These are phyloP conservation scores for Hypoxylon trugodes DNA, from an alignment of 495 filamentous ascomycete species.

Conservation along the genomic window DNA sequence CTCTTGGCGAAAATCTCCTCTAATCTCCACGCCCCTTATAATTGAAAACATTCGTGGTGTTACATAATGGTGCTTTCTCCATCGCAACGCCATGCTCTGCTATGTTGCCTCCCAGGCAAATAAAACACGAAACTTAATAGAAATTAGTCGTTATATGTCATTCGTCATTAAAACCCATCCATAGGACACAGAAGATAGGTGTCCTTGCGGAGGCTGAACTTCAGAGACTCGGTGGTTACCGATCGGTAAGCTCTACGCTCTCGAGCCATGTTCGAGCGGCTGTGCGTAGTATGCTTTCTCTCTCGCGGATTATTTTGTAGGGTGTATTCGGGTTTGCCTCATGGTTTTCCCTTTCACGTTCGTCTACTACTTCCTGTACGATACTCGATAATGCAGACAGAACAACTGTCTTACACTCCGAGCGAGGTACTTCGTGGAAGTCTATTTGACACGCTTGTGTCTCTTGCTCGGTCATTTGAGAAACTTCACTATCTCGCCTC, in stretches of 20 bases:
- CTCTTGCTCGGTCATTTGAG: constrained; percentile 34
- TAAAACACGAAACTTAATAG: constrained; percentile 8
- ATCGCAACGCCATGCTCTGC: constrained; percentile 13
- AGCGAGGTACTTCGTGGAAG: constrained; percentile 53
- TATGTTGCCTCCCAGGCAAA: constrained; percentile 7
- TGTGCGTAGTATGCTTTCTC: constrained; percentile 51
- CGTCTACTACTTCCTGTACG: constrained; percentile 55
- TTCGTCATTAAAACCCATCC: constrained; percentile 19
- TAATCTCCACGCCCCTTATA: constrained; percentile 23
- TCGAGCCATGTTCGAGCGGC: constrained; percentile 57
- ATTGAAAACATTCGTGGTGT: constrained; percentile 19
- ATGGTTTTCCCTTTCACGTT: constrained; percentile 42
- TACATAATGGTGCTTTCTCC: constrained; percentile 27
- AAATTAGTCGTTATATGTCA: constrained; percentile 30
- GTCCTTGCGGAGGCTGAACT: background rate
- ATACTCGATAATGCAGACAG: constrained; percentile 57
- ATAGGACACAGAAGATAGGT: background rate
- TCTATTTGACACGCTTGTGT: constrained; percentile 19
- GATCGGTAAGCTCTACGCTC: constrained; percentile 48
- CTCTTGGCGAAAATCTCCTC: constrained; percentile 32
- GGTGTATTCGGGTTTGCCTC: constrained; percentile 8
- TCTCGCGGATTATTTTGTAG: constrained; percentile 35
- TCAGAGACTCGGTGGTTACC: background rate
- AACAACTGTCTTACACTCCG: constrained; percentile 57
- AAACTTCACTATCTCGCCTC: constrained; percentile 49